phyloP scores from a whole-genome alignment of 768 basidiomycete species.

The Clavulina sp. region DNA sequence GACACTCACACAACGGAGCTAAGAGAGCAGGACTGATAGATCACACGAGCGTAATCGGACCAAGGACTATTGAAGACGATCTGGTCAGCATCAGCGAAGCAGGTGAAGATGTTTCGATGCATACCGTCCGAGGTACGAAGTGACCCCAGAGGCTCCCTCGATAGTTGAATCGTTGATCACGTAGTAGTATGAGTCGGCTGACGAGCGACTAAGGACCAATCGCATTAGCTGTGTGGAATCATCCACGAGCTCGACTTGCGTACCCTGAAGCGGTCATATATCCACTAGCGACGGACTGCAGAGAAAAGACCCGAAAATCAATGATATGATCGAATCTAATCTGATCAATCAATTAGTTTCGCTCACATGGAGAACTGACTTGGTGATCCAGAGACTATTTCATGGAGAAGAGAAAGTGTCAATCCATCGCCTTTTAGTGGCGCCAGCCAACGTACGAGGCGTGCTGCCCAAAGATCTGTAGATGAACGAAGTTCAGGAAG shows the following conservation, averaged over 20 bases:
- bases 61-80: neutral
- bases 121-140: neutral
- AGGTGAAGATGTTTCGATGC: neutral
- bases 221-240: neutral
- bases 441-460: too few relatives aligned
- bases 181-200: neutral
- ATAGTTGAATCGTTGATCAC: neutral
- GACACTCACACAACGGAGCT: neutral
- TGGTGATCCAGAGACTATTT: neutral
- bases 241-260: neutral
- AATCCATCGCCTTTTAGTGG: too few relatives aligned
- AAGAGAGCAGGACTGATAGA: slow-evolving; percentile 15
- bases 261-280: neutral
- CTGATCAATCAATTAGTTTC: neutral
- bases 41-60: slow-evolving; percentile 12
- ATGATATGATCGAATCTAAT: neutral
- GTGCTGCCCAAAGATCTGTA: neutral
- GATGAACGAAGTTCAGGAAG: neutral
- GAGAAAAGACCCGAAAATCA: too few relatives aligned
- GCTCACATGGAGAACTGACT: neutral
- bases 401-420: too few relatives aligned
- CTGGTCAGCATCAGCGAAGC: neutral
- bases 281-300: neutral
- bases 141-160: neutral
- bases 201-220: neutral